These are phyloP conservation scores for Phytophthora syringae DNA, from an alignment of 352 stramenopile species.

Conservation along the genomic window DNA sequence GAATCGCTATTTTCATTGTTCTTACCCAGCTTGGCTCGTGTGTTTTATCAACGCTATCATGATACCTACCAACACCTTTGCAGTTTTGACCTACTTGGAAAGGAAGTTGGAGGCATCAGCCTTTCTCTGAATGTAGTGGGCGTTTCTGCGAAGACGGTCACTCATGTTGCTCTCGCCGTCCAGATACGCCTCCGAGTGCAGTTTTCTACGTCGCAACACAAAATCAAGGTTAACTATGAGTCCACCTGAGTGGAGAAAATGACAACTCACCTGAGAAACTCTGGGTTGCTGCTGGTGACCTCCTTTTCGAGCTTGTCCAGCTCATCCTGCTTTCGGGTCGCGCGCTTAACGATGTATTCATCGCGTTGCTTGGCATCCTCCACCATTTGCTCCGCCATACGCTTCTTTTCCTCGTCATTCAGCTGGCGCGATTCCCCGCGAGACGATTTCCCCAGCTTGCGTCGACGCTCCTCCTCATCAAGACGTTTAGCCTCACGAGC, in stretches of 20 bases:
- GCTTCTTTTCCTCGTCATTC: conserved; percentile 70
- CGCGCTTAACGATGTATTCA: conserved; percentile 59
- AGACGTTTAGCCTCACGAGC: conserved; percentile 70
- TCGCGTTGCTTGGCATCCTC: conserved; percentile 78
- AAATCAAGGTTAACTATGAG: conserved; percentile 10
- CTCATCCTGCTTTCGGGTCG: conserved; percentile 56
- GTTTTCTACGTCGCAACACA: conserved; percentile 41
- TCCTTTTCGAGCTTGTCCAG: conserved; percentile 65
- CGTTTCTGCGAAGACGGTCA: conserved; percentile 79
- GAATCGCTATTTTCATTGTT: conserved; percentile 38
- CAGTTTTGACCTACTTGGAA: conserved; percentile 49
- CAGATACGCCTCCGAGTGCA: conserved; percentile 81
- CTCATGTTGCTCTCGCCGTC: conserved; percentile 67
- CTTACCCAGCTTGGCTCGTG: not conserved
- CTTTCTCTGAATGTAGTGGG: conserved; percentile 87
- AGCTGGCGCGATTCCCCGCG: conserved; percentile 21
- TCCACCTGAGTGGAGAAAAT: not conserved
- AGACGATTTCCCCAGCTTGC: conserved; percentile 62
- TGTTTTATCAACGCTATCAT: conserved; percentile 2
- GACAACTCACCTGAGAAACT: conserved; percentile 73
- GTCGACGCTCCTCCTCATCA: conserved; percentile 73
- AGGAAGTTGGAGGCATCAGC: conserved; percentile 84
- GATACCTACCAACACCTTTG: not conserved
- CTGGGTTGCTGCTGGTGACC: conserved; percentile 54
- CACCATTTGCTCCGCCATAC: conserved; percentile 72